phyloP scores from a whole-genome alignment of 2,329 filamentous ascomycete species.

The Aspergillus fischeri region DNA sequence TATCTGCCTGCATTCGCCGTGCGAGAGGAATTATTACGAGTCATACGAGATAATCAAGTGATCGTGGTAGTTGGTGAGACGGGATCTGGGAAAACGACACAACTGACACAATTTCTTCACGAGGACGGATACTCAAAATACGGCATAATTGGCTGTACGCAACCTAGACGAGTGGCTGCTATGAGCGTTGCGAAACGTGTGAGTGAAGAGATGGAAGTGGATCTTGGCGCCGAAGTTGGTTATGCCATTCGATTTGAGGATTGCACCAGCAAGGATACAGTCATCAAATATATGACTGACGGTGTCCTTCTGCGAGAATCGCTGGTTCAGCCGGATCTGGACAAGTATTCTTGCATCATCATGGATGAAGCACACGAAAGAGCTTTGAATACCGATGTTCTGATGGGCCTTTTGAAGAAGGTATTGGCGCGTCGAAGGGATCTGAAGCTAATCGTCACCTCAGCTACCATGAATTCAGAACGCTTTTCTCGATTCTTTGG shows the following conservation, averaged over 20 bases:
- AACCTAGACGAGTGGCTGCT: constrained; percentile 90
- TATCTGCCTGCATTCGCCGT: constrained; percentile 95
- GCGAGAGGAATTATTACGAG: constrained; percentile 81
- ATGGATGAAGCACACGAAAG: constrained; percentile 99
- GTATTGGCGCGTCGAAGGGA: constrained; percentile 84
- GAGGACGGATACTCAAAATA: constrained; percentile 88
- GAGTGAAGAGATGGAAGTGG: constrained; percentile 96
- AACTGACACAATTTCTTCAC: constrained; percentile 91
- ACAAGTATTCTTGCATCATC: constrained; percentile 96
- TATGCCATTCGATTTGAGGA: constrained; percentile 99
- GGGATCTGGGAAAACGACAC: constrained; percentile 95
- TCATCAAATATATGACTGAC: constrained; percentile 99
- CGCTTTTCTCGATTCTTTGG: constrained; percentile 95
- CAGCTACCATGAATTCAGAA: constrained; percentile 97
- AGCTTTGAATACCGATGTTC: constrained; percentile 90
- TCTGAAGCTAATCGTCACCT: constrained; percentile 94
- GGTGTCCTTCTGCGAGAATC: constrained; percentile 92
- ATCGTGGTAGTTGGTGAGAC: constrained; percentile 96
- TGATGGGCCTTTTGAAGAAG: constrained; percentile 98
- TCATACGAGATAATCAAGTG: constrained; percentile 95
- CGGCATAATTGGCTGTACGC: constrained; percentile 94
- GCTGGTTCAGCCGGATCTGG: constrained; percentile 84
- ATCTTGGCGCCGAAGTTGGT: constrained; percentile 79
- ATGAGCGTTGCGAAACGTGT: constrained; percentile 99
- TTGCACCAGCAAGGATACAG: constrained; percentile 90